Evolutionary conservation across 768 basidiomycete species (phyloP).

Genomic region (Boletus barrowsii): DNA sequence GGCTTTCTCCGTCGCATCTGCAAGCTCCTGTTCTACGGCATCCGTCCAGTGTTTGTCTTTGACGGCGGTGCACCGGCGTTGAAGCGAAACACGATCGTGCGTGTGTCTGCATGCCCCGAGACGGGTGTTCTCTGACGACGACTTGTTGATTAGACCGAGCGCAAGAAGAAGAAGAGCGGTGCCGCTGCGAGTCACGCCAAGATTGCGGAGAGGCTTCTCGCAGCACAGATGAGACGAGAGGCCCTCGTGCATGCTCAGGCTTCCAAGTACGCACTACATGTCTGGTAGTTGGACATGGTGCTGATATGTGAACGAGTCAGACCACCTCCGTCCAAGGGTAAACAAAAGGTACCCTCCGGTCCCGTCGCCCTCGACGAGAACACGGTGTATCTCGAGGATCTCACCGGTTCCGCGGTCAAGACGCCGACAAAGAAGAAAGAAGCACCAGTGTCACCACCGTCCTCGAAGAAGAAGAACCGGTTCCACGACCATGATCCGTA

Average conservation of each 20-base stretch:
- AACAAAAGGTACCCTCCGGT: constrained; percentile 43
- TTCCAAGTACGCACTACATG: constrained; percentile 36
- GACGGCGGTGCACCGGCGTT: constrained; percentile 93
- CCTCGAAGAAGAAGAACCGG: constrained; percentile 58
- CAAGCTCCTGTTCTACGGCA: constrained; percentile 95
- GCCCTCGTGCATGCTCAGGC: constrained; percentile 65
- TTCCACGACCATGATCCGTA: constrained; percentile 89
- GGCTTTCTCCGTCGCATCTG: constrained; percentile 88
- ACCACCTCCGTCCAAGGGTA: constrained; percentile 37
- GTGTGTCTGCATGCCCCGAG: constrained; percentile 24
- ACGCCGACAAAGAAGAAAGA: constrained; percentile 42
- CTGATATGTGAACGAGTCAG: constrained; percentile 9
- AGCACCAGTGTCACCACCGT: constrained; percentile 39
- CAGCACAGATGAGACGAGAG: constrained; percentile 88
- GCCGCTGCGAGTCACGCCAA: constrained; percentile 83
- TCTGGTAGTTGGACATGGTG: neutral
- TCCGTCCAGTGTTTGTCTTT: constrained; percentile 98
- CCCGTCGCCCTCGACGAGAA: constrained; percentile 62
- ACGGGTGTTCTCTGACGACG: constrained; percentile 6
- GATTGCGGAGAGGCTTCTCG: constrained; percentile 87
- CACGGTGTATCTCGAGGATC: constrained; percentile 87
- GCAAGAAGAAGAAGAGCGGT: constrained; percentile 88
- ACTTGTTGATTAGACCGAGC: constrained; percentile 56
- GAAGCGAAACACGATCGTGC: constrained; percentile 85
- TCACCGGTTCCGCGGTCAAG: constrained; percentile 52